These are phyloP conservation scores for Saccharum hybrid DNA, from an alignment of 202 grass and related monocot species.

Conservation along the genomic window DNA sequence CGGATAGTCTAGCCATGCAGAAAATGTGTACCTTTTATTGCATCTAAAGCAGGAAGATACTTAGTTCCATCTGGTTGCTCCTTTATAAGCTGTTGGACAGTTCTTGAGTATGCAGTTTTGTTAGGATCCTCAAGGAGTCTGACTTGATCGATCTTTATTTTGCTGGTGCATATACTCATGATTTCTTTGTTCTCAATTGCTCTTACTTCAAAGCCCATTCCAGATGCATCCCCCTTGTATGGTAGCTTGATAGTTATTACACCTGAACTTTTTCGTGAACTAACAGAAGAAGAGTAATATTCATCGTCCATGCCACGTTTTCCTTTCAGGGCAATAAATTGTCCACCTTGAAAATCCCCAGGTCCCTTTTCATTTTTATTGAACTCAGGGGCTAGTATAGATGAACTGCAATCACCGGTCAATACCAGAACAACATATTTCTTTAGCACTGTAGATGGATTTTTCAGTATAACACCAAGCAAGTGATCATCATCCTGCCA, in stretches of 20 bases:
- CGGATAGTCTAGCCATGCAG: slow-evolving; percentile 9
- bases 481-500: slow-evolving; percentile 92
- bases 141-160: slow-evolving; percentile 97
- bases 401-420: slow-evolving; percentile 64
- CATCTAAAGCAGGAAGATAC: slow-evolving; percentile 79
- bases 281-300: slow-evolving; percentile 71
- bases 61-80: slow-evolving; percentile 64
- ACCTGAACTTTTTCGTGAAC: slow-evolving; percentile 71
- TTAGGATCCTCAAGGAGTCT: slow-evolving; percentile 79
- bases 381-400: slow-evolving; percentile 46
- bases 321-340: slow-evolving; percentile 84
- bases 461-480: slow-evolving; percentile 82
- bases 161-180: slow-evolving; percentile 76
- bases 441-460: slow-evolving; percentile 60
- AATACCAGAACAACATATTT: slow-evolving; percentile 82
- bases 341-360: slow-evolving; percentile 71
- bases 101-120: slow-evolving; percentile 71
- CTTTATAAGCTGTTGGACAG: slow-evolving; percentile 81
- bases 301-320: slow-evolving; percentile 91
- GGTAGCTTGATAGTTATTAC: slow-evolving; percentile 76
- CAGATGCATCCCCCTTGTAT: slow-evolving; percentile 66
- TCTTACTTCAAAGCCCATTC: slow-evolving; percentile 78
- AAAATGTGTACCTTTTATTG: slow-evolving; percentile 73
- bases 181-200: slow-evolving; percentile 83
- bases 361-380: slow-evolving; percentile 57